Evolutionary conservation across 163 green algal genomes (phyloP), one percentile per base, ranked within the genome.

Genomic region (Chlorella variabilis): DNA sequence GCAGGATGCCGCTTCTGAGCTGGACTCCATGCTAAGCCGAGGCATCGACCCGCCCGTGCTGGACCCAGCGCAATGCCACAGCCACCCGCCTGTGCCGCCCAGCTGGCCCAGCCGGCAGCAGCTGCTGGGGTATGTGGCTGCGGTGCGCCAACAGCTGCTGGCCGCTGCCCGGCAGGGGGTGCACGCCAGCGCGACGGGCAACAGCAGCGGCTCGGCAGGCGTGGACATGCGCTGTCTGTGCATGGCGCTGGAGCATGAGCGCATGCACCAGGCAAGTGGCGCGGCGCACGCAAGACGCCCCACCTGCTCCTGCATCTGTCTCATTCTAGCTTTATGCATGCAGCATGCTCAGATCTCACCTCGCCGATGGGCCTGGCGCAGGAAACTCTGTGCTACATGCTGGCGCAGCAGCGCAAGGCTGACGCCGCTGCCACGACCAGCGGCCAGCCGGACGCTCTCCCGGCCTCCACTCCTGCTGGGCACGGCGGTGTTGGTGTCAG

Each of bases 301-400:
- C n/a, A n/a, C n/a, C n/a, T n/a, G n/a, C n/a, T n/a, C n/a, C n/a
- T n/a, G n/a, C n/a, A n/a, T n/a, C n/a, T n/a, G n/a, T n/a, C n/a
- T n/a, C n/a, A n/a, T n/a, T n/a, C n/a, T n/a, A n/a, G n/a, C 15
- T 54, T 54, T 54, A 54, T 54, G 45, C 45, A 11, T 54, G 45
- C 45, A 54, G 11, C 45, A 54, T 11, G 11, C 45, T 54, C 11
- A 54, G 15, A 54, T 11, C 45, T 15, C 45, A 23, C 45, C 45
- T 54, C 15, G 45, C 45, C 15, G 45, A 54, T 54, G n/a, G n/a
- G n/a, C n/a, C n/a, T 54, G 11, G 7, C 20, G 20, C 54, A 62
- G 31, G 91, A 94, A 48, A 94, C 91, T 0, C 73, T 94, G 25
- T 85, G 77, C 49, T 94, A 94, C 87, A 94, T 94, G 91, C 49